Evolutionary conservation across 345 rosid genomes (phyloP).

Genomic region (Gossypium anomalum): DNA sequence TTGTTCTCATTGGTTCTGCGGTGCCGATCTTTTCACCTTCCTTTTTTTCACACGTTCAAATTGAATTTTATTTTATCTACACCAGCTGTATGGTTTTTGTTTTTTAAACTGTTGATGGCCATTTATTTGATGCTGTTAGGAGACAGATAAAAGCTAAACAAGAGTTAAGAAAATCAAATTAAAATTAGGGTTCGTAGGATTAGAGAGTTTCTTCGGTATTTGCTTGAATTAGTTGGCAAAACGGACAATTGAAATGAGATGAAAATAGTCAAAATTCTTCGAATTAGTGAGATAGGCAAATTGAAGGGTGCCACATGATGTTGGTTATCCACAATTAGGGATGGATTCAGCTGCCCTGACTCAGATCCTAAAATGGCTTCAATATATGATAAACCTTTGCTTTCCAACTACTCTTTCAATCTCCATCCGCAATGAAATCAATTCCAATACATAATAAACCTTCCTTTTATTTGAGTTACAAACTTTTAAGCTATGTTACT

Average conservation of each 20-base stretch:
- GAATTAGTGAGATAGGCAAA: neutral
- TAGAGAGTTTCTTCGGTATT: neutral
- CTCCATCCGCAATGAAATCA: neutral
- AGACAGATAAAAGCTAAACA: neutral
- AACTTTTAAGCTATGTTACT: neutral
- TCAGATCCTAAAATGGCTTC: neutral
- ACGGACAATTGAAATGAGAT: neutral
- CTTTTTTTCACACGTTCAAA: neutral
- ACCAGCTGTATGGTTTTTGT: neutral
- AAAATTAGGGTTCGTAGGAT: neutral
- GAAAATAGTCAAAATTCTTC: neutral
- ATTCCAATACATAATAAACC: neutral
- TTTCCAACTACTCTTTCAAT: neutral
- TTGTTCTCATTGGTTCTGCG: conserved; percentile 98
- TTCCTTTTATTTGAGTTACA: neutral
- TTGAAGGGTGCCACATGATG: neutral
- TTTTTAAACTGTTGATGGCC: neutral
- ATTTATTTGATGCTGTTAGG: neutral
- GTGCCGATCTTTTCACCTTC: conserved; percentile 27
- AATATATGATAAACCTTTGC: neutral
- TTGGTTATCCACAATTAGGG: neutral
- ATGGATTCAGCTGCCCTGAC: neutral
- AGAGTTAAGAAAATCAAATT: neutral
- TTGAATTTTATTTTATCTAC: neutral
- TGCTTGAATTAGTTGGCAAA: neutral